Evolutionary conservation across 2,329 filamentous ascomycete genomes (phyloP).

Genomic region (Neophaeococcomyces mojaviensis): DNA sequence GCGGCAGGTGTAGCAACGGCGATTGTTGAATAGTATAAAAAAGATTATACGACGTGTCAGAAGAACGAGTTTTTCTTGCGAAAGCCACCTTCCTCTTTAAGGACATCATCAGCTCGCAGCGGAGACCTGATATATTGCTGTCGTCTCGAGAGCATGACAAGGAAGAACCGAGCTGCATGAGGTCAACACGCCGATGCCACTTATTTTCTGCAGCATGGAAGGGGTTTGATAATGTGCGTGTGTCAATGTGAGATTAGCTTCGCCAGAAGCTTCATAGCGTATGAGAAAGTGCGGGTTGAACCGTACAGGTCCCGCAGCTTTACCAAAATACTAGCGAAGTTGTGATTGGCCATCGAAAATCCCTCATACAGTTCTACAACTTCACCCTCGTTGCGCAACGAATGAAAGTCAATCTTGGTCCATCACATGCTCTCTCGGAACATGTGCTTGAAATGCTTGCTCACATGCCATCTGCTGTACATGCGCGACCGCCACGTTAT

Average conservation of each 20-base stretch:
- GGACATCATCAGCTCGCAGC: not conserved
- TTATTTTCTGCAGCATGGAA: not conserved
- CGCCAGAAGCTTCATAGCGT: conserved; percentile 1
- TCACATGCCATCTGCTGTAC: too few relatives aligned
- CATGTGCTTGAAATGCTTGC: too few relatives aligned
- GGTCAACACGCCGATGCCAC: not conserved
- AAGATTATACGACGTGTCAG: not conserved
- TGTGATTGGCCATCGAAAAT: conserved; percentile 19
- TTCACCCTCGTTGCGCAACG: not conserved
- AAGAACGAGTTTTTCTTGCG: not conserved
- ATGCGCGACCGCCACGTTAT: too few relatives aligned
- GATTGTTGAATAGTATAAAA: too few relatives aligned
- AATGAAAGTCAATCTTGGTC: too few relatives aligned
- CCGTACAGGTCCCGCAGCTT: not conserved
- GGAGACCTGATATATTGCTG: not conserved
- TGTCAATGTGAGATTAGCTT: conserved; percentile 16
- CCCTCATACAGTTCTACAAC: conserved; percentile 15
- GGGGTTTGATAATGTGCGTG: not conserved
- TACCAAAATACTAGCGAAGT: not conserved
- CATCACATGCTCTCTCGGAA: too few relatives aligned
- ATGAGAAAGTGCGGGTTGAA: not conserved
- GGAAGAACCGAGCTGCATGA: not conserved
- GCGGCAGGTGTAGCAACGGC: too few relatives aligned
- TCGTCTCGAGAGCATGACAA: not conserved
- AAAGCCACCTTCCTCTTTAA: not conserved